Conservation (phyloP, 2,329 filamentous ascomycete genomes). For the Trichophyton benhamiae region DNA sequence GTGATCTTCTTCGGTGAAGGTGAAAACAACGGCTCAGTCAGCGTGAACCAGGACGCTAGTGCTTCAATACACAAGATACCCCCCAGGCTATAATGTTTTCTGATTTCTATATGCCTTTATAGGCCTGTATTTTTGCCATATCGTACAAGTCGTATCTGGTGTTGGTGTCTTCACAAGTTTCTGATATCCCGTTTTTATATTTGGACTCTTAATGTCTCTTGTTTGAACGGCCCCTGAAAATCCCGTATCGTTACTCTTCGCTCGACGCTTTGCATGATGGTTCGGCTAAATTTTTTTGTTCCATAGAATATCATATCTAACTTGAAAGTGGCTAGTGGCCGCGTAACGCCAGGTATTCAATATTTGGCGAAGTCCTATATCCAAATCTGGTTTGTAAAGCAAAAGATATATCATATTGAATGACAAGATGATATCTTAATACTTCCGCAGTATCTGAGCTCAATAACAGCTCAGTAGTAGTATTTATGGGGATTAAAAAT, state of each 20-base stretch:
- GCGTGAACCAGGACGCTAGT: conserved; percentile 76
- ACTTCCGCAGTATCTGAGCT: too few species aligned
- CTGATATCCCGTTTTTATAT: too few species aligned
- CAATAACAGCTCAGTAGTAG: too few species aligned
- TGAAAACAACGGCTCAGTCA: conserved; percentile 61
- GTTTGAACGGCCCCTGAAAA: too few species aligned
- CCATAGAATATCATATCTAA: not conserved
- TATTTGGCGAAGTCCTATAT: too few species aligned
- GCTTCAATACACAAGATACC: conserved; percentile 41
- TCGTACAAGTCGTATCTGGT: not conserved
- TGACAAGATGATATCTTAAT: too few species aligned
- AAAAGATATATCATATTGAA: too few species aligned
- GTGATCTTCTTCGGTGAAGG: conserved; percentile 95
- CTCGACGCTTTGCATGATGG: not conserved
- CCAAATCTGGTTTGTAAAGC: too few species aligned
- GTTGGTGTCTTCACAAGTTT: not conserved
- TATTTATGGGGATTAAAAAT: too few species aligned
- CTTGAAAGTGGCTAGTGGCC: too few species aligned
- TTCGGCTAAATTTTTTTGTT: not conserved
- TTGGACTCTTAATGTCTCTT: too few species aligned
- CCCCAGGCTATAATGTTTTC: conserved; percentile 36
- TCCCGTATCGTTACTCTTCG: not conserved
- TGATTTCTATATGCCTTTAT: not conserved
- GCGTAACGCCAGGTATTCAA: too few species aligned
- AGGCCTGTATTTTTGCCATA: not conserved